Evolutionary conservation across 805 yeast species (phyloP), one percentile per base, ranked within the genome.

Genomic region (Hanseniaspora valbyensis): DNA sequence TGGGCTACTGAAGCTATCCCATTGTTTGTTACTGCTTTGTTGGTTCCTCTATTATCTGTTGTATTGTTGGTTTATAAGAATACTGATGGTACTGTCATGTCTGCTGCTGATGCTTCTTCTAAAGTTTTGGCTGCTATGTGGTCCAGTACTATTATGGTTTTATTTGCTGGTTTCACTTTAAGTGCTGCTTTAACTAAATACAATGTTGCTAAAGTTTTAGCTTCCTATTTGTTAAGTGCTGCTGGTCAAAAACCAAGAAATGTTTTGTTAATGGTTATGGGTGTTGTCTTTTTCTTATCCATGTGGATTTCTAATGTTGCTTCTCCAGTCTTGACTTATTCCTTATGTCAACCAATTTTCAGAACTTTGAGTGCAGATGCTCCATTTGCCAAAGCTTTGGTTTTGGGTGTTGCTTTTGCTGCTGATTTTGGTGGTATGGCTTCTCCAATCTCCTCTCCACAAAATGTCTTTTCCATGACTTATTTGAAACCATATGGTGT

Each of bases 231-330:
- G 52, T 69, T 90, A 52, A 75, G 88, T 2, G 67, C 72, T 44
- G 89, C 95, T 1, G 96, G 96, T 26, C 80, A 83, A 9, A 78
- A 80, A 55, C 97, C 97, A 21, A 73, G 83, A 43, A 74, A 77
- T 54, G 82, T 90, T 13, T 66, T 88, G 42, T 66, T 89, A 37
- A 75, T 87, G 40, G 79, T 88, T 52, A 87, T 90, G 96, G 66
- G 74, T 37, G 92, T 90, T 19, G 80, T 96, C 0, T 72, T 89
- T 53, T 80, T 89, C 63, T 71, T 87, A 50, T 79, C 95, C 5
- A 88, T 90, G 85, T 89, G 95, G 94, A 89, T 90, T 53, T 83
- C 95, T 24, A 90, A 90, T 66, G 97, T 90, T 41, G 97, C 97
- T 0, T 86, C 96, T 1, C 97, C 97, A 0, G 96, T 90, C 4